These are phyloP conservation scores for Zygnema cylindricum DNA, from an alignment of 139 green algal genomes.

Conservation along the genomic window DNA sequence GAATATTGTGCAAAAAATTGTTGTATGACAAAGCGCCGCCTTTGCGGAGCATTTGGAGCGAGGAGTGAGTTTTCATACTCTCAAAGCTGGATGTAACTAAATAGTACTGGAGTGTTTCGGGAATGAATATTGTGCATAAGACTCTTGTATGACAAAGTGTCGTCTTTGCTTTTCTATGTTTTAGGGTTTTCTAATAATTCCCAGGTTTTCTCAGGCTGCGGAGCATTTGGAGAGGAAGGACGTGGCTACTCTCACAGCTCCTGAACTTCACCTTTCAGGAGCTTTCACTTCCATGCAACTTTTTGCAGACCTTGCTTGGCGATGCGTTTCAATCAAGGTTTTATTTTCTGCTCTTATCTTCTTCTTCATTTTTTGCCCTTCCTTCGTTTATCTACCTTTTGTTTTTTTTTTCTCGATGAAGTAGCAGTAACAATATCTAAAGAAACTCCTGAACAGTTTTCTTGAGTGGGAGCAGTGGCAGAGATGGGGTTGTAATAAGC, in stretches of 20 bases:
- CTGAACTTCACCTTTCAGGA: background rate
- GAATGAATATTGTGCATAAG: slow-evolving; percentile 10
- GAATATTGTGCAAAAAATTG: background rate
- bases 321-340: background rate
- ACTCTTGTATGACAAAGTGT: background rate
- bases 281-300: background rate
- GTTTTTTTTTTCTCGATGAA: too few relatives aligned
- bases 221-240: background rate
- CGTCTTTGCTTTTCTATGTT: background rate
- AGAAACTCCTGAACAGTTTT: slow-evolving; percentile 3
- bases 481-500: background rate
- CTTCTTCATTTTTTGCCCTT: background rate
- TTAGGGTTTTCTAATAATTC: background rate
- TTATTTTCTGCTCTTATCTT: background rate
- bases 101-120: background rate
- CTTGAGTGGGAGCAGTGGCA: background rate
- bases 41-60: background rate
- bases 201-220: background rate
- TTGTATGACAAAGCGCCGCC: background rate
- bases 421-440: background rate
- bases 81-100: background rate
- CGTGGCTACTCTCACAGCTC: background rate
- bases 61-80: background rate
- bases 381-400: background rate
- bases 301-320: background rate